Conservation (phyloP, 352 stramenopile genomes). For the Phytophthora pisi region DNA sequence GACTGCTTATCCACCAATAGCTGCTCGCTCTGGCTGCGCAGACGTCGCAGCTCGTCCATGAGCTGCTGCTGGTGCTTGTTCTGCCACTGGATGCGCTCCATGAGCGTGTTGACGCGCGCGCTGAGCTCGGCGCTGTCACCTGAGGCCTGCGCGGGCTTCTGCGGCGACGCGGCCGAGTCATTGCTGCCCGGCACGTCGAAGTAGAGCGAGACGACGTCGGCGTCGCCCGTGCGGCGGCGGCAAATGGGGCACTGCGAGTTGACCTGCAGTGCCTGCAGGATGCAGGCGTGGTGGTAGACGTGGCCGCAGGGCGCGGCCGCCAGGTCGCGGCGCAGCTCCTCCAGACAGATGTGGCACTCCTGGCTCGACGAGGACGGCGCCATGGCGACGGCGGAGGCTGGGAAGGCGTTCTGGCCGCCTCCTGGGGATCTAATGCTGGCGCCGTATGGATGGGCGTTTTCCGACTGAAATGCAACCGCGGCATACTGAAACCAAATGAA, state of each 20-base stretch:
- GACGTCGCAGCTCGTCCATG: constrained; percentile 57
- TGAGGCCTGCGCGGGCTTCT: constrained; percentile 3
- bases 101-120: constrained; percentile 57
- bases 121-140: constrained; percentile 52
- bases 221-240: constrained; percentile 44
- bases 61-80: constrained; percentile 77
- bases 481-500: constrained; percentile 1
- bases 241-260: constrained; percentile 81
- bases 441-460: constrained; percentile 3
- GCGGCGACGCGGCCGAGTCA: not conserved
- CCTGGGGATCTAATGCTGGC: not conserved
- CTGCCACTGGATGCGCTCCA: constrained; percentile 80
- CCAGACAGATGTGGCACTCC: constrained; percentile 86
- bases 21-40: constrained; percentile 69
- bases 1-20: constrained; percentile 68
- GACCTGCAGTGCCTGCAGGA: constrained; percentile 75
- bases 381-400: not conserved
- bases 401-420: not conserved
- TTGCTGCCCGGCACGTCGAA: constrained; percentile 52
- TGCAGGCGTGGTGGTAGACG: constrained; percentile 74
- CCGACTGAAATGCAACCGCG: not conserved
- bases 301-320: constrained; percentile 70
- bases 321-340: constrained; percentile 71
- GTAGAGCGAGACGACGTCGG: constrained; percentile 68
- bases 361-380: constrained; percentile 34